Evolutionary conservation across 2,329 filamentous ascomycete genomes (phyloP), one percentile per base, ranked within the genome.

Genomic region (Venturia oleaginea): DNA sequence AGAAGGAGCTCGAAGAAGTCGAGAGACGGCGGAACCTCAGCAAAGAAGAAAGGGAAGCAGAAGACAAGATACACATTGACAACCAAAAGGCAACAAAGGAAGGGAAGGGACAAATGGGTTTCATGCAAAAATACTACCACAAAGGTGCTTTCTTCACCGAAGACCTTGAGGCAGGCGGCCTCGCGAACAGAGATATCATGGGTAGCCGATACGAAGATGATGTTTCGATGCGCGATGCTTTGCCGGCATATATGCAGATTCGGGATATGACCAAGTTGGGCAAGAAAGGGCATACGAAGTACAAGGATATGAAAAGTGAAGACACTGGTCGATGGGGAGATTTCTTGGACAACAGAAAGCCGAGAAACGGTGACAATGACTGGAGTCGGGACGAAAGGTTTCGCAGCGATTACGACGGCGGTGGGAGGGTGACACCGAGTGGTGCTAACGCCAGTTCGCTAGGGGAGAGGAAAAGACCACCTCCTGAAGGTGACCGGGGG

Each of bases 81-180:
- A 81, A 83, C 68, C 93, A 97, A 76, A 86, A 88, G 69, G 89
- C 89, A 67, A 92, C 96, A 67, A 79, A 80, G 30, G 90, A 90
- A 70, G 67, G 81, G 61, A 87, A 88, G 66, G 91, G 91, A 63
- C 89, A 93, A 76, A 91, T 94, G 82, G 84, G 84, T 1, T 97
- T 86, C 75, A 91, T 97, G 89, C 92, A 97, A 73, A 92, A 92
- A 73, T 99, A 97, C 78, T 92, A 91, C 76, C 94, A 99, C 81
- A 93, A 92, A 78, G 94, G 94, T 60, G 94, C 94, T 19, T 99
- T 97, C 79, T 97, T 91, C 80, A 89, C 89, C 69, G 91, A 92
- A 62, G 90, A 95, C 70, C 83, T 87, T 62, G 85, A 87, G 69
- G 86, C 85, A 19, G 86, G 90, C 67, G 90, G 91, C 0, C 79